phyloP scores from a whole-genome alignment of 2,329 filamentous ascomycete genomes.

The Colletotrichum paranaense region DNA sequence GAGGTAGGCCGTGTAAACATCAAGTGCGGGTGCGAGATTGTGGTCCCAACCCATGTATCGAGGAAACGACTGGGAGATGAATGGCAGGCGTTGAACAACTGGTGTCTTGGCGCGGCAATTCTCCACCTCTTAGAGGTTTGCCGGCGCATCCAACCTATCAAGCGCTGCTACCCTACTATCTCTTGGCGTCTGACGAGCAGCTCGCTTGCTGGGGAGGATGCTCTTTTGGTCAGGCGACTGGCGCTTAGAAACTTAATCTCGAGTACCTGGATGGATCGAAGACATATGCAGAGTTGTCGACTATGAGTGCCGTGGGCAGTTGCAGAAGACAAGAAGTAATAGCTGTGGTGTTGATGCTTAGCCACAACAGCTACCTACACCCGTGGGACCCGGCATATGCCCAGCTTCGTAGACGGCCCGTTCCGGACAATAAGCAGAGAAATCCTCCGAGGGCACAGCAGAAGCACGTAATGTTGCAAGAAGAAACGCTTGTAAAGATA shows the following conservation, averaged over 20 bases:
- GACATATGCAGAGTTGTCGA: not conserved
- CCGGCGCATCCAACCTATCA: not conserved
- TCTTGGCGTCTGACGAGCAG: constrained; percentile 5
- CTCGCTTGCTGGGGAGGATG: not conserved
- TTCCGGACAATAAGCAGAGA: not conserved
- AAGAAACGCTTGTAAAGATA: not conserved
- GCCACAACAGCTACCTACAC: not conserved
- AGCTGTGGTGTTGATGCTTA: not conserved
- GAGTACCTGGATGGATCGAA: not conserved
- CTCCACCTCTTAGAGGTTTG: constrained; percentile 29
- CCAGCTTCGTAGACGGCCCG: not conserved
- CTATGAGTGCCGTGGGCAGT: not conserved
- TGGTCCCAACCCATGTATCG: not conserved
- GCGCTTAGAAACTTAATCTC: not conserved
- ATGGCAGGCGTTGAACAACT: not conserved
- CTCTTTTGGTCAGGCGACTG: not conserved
- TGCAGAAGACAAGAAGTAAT: not conserved
- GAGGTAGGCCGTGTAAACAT: not conserved
- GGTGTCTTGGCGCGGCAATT: constrained; percentile 12
- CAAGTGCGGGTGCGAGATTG: not conserved
- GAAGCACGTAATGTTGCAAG: not conserved
- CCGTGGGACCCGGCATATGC: not conserved
- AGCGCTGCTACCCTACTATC: constrained; percentile 23
- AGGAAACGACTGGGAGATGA: constrained; percentile 1
- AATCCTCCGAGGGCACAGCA: not conserved